phyloP scores from a whole-genome alignment of 202 grass and related monocot species.

The Setaria viridis region DNA sequence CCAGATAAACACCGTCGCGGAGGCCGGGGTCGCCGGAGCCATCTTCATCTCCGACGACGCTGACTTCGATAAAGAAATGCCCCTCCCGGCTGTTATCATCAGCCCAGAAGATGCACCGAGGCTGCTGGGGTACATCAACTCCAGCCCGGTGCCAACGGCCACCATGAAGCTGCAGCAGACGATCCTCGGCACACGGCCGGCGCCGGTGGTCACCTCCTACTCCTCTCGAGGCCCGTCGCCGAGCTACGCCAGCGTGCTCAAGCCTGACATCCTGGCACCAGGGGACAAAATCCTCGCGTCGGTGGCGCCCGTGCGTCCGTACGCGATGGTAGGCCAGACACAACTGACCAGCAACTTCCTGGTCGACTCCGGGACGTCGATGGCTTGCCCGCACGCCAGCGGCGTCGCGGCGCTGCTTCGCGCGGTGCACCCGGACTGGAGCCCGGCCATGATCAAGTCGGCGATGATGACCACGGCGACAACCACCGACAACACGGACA shows the following conservation, averaged over 20 bases:
- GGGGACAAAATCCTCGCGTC: conserved; percentile 63
- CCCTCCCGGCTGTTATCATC: conserved; percentile 56
- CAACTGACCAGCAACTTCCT: conserved; percentile 26
- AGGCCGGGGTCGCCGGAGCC: conserved; percentile 53
- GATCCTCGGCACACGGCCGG: conserved; percentile 52
- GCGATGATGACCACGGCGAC: conserved; percentile 84
- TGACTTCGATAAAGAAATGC: conserved; percentile 1
- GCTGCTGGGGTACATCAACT: conserved; percentile 68
- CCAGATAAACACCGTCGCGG: not conserved
- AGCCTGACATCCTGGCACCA: conserved; percentile 75
- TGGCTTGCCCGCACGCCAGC: conserved; percentile 78
- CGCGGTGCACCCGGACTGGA: conserved; percentile 60
- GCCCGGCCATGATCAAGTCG: conserved; percentile 79
- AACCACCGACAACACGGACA: conserved; percentile 52
- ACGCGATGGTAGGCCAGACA: conserved; percentile 28
- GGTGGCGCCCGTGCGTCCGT: conserved; percentile 28
- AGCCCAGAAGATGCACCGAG: conserved; percentile 42
- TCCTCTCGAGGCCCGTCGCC: conserved; percentile 65
- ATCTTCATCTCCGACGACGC: conserved; percentile 64
- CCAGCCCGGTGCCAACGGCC: conserved; percentile 41
- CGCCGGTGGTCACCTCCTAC: conserved; percentile 54
- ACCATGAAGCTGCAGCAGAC: conserved; percentile 62
- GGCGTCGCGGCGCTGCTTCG: conserved; percentile 73
- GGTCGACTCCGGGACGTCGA: conserved; percentile 71
- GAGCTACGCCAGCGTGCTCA: conserved; percentile 72